Conservation (phyloP, 176 grass and related monocot genomes). For the Bolboschoenus planiculmis region DNA sequence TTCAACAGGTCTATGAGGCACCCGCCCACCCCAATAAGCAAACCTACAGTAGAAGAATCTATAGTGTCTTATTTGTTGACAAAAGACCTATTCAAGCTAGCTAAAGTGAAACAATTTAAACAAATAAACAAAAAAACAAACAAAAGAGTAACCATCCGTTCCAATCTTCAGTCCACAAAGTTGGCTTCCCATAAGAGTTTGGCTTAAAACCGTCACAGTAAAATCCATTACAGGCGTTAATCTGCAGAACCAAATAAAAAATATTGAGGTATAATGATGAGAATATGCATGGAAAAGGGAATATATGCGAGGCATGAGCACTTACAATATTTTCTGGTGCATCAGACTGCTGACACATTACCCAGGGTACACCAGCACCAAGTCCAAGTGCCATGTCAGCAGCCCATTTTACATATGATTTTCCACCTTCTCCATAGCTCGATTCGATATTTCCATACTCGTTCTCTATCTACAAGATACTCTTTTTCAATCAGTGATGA, state of each 20-base stretch:
- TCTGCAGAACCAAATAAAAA: conserved; percentile 42
- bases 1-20: conserved; percentile 76
- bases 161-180: conserved; percentile 93
- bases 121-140: conserved; percentile 9
- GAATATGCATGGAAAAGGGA: neutral
- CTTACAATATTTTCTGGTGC: conserved; percentile 84
- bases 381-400: conserved; percentile 79
- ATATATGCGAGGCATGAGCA: conserved; percentile 4
- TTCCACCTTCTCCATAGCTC: conserved; percentile 65
- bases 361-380: conserved; percentile 77
- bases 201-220: conserved; percentile 92
- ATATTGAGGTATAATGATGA: neutral
- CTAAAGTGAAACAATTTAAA: conserved; percentile 9
- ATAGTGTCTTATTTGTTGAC: neutral
- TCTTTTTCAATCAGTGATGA: conserved; percentile 21
- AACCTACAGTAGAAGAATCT: conserved; percentile 41
- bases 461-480: conserved; percentile 76
- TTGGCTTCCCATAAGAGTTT: conserved; percentile 69
- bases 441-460: conserved; percentile 93
- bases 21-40: conserved; percentile 62
- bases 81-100: neutral
- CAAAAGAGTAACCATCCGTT: conserved; percentile 72
- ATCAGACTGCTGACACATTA: conserved; percentile 91
- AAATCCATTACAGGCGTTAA: conserved; percentile 89
- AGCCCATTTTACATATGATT: conserved; percentile 85